Conservation (phyloP, 129 eudicot genomes). For the Dittrichia graveolens region DNA sequence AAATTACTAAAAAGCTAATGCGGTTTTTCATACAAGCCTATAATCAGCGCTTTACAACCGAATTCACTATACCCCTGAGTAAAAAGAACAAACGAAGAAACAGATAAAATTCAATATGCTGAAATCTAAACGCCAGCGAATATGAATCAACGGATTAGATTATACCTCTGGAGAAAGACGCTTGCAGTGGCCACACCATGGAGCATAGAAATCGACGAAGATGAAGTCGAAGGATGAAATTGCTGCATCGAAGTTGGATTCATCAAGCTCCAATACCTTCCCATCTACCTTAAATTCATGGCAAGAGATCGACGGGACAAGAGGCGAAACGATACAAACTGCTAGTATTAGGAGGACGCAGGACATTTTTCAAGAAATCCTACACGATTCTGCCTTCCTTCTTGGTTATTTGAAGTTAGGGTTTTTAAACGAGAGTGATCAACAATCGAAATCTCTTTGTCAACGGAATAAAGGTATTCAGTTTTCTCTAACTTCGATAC, state of each 20-base stretch:
- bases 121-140: background rate
- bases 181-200: conserved; percentile 99
- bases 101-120: background rate
- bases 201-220: conserved; percentile 93
- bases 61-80: background rate
- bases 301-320: conserved; percentile 27
- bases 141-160: background rate
- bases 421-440: background rate
- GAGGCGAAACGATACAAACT: conserved; percentile 26
- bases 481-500: background rate
- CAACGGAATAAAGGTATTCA: background rate
- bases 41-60: background rate
- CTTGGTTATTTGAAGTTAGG: background rate
- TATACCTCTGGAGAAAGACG: conserved; percentile 90
- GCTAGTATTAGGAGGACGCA: background rate
- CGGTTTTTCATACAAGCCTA: too few relatives aligned
- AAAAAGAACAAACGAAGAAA: background rate
- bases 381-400: background rate
- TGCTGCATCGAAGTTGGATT: conserved; percentile 86
- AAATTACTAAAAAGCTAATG: background rate
- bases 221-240: conserved; percentile 78
- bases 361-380: background rate
- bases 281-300: conserved; percentile 61
- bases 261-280: conserved; percentile 75
- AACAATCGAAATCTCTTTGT: background rate